Evolutionary conservation across 2,329 filamentous ascomycete genomes (phyloP), one percentile per base, ranked within the genome.

Genomic region (Trichophyton schoenleinii): DNA sequence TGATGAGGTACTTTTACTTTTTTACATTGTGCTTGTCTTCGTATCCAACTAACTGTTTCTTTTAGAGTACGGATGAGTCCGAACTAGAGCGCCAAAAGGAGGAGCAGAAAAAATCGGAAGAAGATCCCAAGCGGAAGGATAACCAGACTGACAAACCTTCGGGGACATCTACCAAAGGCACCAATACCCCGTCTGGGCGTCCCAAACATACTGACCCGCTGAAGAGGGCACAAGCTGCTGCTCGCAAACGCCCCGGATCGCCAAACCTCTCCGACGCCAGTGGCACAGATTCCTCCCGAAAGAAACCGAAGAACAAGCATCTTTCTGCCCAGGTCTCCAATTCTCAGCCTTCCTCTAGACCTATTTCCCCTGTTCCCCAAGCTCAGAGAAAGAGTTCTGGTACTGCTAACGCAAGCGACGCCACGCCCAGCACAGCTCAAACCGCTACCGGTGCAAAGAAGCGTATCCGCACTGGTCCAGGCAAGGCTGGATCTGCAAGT

Each of bases 251-350:
- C 34, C 82, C 89, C 36, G 90, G 91, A 18, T 96, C 91, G 15
- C 90, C 91, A 2, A 87, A 91, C 65, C 80, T 88, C 36, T 96
- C 91, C 1, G 92, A 97, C 71, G 90, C 90, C 8, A 95, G 90
- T 71, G 92, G 90, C 60, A 95, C 91, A 67, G 92, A 97, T 72
- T 92, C 89, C 0, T 84, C 86, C 25, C 87, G 87, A 66, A 91
- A 94, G 75, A 89, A 89, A 77, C 83, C 82, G 71, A 83, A 87
- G 70, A 88, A 87, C 76, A 87, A 87, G 71, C 81, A 83, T 64
- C 65, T 66, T 9, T 62, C 68, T 3, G 65, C 70, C n/a, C 72
- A 72, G 57, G 63, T 68, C 22, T 65, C 68, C 3, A 58, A 57
- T 3, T 62, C 63, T 13, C 59, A 61, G 22, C 48, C 62, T n/a